These are phyloP conservation scores for Artemisia argyi DNA, from an alignment of 129 eudicot species.

Conservation along the genomic window DNA sequence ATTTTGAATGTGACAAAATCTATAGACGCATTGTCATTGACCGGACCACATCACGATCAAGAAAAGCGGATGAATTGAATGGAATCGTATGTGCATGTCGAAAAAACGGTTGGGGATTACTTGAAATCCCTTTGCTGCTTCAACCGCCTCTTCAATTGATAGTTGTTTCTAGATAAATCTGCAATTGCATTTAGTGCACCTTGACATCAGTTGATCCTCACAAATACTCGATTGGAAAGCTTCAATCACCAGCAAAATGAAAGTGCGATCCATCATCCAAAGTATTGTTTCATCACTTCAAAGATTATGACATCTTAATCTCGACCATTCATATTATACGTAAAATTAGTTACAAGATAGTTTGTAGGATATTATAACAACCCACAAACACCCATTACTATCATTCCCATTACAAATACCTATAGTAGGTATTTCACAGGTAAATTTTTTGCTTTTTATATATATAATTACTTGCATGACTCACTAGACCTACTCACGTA, in stretches of 20 bases:
- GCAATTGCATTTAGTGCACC: constrained; percentile 94
- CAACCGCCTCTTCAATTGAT: constrained; percentile 82
- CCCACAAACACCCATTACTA: too few relatives aligned
- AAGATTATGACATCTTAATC: neutral
- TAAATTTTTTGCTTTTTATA: too few relatives aligned
- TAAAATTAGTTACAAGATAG: neutral
- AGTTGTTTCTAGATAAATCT: constrained; percentile 86
- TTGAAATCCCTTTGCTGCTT: constrained; percentile 96
- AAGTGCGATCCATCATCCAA: constrained; percentile 16
- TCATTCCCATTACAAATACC: too few relatives aligned
- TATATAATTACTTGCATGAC: too few relatives aligned
- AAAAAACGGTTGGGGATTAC: constrained; percentile 86
- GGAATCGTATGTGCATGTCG: constrained; percentile 40
- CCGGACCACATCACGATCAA: too few relatives aligned
- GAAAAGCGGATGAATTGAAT: too few relatives aligned
- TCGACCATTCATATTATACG: neutral
- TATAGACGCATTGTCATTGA: too few relatives aligned
- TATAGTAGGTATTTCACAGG: too few relatives aligned
- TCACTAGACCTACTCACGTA: too few relatives aligned
- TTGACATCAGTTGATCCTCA: constrained; percentile 89
- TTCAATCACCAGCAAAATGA: constrained; percentile 60
- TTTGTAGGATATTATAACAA: neutral
- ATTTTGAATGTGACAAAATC: too few relatives aligned
- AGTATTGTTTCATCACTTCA: neutral
- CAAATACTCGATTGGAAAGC: constrained; percentile 64